Evolutionary conservation across 2,329 filamentous ascomycete genomes (phyloP).

Genomic region (Talaromyces pinophilus): DNA sequence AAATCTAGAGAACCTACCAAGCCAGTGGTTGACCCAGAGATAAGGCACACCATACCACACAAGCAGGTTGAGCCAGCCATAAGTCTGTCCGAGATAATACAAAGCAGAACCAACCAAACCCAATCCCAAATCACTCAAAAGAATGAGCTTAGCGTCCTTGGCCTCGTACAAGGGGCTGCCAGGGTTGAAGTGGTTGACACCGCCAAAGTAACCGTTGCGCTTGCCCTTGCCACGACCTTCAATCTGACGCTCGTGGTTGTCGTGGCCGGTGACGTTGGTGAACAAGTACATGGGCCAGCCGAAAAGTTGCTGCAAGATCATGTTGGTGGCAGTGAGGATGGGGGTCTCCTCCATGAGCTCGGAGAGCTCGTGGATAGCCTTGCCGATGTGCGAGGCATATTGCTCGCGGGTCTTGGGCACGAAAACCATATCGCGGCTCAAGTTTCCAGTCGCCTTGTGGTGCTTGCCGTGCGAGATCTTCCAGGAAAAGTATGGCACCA

Average conservation of each 20-base stretch:
- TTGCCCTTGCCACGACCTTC: constrained; percentile 95
- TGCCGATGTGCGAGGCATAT: constrained; percentile 74
- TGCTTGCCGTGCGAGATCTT: constrained; percentile 99
- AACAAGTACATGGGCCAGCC: constrained; percentile 93
- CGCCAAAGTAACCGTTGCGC: constrained; percentile 73
- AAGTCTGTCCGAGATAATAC: constrained; percentile 70
- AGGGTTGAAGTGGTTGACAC: constrained; percentile 95
- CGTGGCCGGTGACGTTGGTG: constrained; percentile 93
- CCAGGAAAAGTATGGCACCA: constrained; percentile 99
- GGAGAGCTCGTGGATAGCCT: constrained; percentile 73
- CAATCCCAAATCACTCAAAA: constrained; percentile 82
- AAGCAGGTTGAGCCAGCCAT: constrained; percentile 80
- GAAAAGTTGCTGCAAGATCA: constrained; percentile 81
- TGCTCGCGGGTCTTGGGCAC: constrained; percentile 86
- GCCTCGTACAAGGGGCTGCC: constrained; percentile 86
- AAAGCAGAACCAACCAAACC: constrained; percentile 63
- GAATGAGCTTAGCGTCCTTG: constrained; percentile 83
- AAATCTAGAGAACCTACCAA: constrained; percentile 60
- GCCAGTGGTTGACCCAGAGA: constrained; percentile 98
- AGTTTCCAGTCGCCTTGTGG: constrained; percentile 97
- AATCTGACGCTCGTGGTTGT: constrained; percentile 84
- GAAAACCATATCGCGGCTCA: constrained; percentile 99
- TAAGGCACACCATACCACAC: constrained; percentile 97
- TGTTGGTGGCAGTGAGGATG: constrained; percentile 71
- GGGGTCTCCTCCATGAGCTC: constrained; percentile 96